Evolutionary conservation across 2,329 filamentous ascomycete genomes (phyloP), one percentile per base, ranked within the genome.

Genomic region (Diaporthe sp.): DNA sequence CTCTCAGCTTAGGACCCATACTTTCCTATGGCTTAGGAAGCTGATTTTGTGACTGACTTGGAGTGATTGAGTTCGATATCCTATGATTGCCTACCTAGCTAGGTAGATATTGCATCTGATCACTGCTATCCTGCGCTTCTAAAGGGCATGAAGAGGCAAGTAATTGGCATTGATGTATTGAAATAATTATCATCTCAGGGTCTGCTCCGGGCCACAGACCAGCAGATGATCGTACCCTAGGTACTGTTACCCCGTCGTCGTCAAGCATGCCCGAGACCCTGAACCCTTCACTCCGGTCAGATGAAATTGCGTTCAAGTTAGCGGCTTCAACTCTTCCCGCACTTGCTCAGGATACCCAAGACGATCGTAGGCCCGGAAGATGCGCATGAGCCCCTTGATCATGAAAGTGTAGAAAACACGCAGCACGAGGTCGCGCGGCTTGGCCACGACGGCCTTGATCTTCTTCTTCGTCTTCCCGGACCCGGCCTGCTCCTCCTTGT

Each of bases 291-390:
- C 8, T 28, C 22, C 13, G 22, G 57, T 28, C 61, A 13, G 9
- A 52, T 28, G 30, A 38, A 38, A 30, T 8, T 28, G 4, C 1
- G 15, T 33, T 67, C 22, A 67, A 17, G 64, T 52, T 45, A 67
- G 45, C 25, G 52, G 47, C 6, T 13, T 68, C 68, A 76, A 19
- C 33, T 72, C 68, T 58, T 74, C 30, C n/a, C 74, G 67, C 5
- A 70, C 71, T 50, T 76, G 54, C 15, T 55, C 35, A 3, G 74
- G 74, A 9, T 66, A 54, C 5, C 74, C 74, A 28, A 76, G 72
- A 15, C 72, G 68, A 17, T 70, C 55, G 22, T 72, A 69, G 4
- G 61, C 66, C 4, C 72, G 38, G 45, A 72, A 52, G 5, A 33
- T 12, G 9, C 35, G 52, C 35, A 42, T 69, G 15, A 69, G 42